phyloP scores from a whole-genome alignment of 1,139 yeast species.

The Scheffersomyces segobiensis region DNA sequence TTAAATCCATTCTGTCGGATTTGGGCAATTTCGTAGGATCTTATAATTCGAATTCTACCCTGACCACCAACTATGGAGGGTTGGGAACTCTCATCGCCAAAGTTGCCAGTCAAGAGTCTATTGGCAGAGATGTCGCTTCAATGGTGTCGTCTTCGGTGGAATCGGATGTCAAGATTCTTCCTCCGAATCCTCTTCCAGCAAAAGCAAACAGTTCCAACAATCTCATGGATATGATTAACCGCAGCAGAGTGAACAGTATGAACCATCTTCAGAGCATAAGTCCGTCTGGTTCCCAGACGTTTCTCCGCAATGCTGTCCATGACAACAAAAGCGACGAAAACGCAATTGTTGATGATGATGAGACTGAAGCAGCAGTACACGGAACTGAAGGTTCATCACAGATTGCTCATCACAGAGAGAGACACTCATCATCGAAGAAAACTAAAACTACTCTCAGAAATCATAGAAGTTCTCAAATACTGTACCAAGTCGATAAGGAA shows the following conservation, averaged over 20 bases:
- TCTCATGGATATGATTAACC: constrained; percentile 26
- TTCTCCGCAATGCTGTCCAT: constrained; percentile 2
- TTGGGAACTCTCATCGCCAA: constrained; percentile 2
- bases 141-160: background rate
- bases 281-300: constrained; percentile 17
- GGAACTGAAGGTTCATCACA: background rate
- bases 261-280: constrained; percentile 14
- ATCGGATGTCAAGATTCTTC: background rate
- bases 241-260: constrained; percentile 22
- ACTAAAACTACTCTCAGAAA: background rate
- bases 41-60: constrained; percentile 45
- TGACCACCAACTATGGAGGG: constrained; percentile 42
- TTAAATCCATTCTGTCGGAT: constrained; percentile 40
- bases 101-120: background rate
- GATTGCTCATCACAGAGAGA: background rate
- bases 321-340: constrained; percentile 21
- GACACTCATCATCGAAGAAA: constrained; percentile 6
- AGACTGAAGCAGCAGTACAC: constrained; percentile 4
- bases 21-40: constrained; percentile 46
- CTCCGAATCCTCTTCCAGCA: constrained; percentile 1
- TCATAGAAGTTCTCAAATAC: background rate
- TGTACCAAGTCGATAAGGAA: background rate
- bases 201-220: constrained; percentile 19
- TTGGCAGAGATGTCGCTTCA: background rate
- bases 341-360: constrained; percentile 24